Base-by-base conservation (phyloP, 2,329 filamentous ascomycete species). In the Parafenestella ontariensis region DNA sequence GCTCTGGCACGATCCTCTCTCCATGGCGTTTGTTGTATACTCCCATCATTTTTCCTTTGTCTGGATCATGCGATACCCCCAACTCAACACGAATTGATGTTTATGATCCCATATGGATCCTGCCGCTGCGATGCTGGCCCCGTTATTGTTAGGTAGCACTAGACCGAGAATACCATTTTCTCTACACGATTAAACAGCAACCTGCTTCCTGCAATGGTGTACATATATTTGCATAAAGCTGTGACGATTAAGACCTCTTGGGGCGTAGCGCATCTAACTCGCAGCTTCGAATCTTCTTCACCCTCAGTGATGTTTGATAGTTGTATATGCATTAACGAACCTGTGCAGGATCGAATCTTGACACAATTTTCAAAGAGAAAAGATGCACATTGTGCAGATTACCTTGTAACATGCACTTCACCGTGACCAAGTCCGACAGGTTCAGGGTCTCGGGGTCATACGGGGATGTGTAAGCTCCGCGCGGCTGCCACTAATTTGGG, bases 51-150 rank as follows among this genome's bases (percentile, higher is more conserved):
- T n/a, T 66, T 67, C 61, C 48, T 68, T 62, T 65, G 57, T 66
- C 42, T 56, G 41, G 56, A 52, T 49, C 58, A 63, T 58, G 57
- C 62, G 68, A 70, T 70, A 70, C 68, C 68, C 68, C 64, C 52
- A 49, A 31, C 49, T 49, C 54, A 49, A 33, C 56, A 59, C 50
- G 51, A 59, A 54, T 46, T 37, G 42, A 49, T 46, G 46, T 46
- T 53, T 40, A 18, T 20, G 28, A 52, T 45, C 49, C 48, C 46
- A 11, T 11, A 23, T 46, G 46, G 54, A 49, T n/a, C 52, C 20
- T 58, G 54, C 42, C 52, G 52, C 55, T 52, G 55, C 20, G 39
- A 54, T 49, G 42, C 40, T 23, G 43, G 58, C 55, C 42, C 52
- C 23, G 23, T 13, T 13, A 49, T 39, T 28, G 34, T 49, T 36